Evolutionary conservation across 2,329 filamentous ascomycete genomes (phyloP), one percentile per base, ranked within the genome.

Genomic region (Colletotrichum camelliae): DNA sequence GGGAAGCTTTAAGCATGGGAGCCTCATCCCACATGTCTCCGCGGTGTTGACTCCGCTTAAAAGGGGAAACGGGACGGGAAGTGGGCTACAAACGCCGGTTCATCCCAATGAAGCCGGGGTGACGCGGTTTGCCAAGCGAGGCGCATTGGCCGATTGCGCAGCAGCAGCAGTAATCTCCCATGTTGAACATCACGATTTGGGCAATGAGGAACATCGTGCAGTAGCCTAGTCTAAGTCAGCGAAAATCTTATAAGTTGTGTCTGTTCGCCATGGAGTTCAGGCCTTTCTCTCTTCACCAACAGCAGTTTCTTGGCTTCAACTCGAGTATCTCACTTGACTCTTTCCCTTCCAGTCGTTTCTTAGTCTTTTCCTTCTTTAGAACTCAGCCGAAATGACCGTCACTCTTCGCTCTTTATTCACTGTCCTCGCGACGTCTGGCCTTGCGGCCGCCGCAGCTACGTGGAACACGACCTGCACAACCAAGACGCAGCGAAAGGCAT

Each of bases 71-170:
- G 24, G 35, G 37, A 70, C 67, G 67, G 67, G 67, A 70, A 70
- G 67, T 70, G 67, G 67, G 55, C 43, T 48, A 43, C 10, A 61
- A 65, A 71, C 68, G 43, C 64, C 48, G 39, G 60, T 71, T 71
- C 68, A 21, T 71, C 58, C 68, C 58, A 71, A 65, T 21, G 8
- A 18, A 37, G 31, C 68, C 29, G 43, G 60, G 68, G 60, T 71
- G 39, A 65, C 60, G 43, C 58, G 60, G 39, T 65, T 33, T 65
- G 68, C 68, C 31, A 71, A 71, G 43, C 21, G 68, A 66, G 68
- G 68, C 68, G 68, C 68, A 71, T 62, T 64, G 60, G 58, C 60
- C 24, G 68, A 71, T 71, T 71, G 68, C 68, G 60, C 68, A 52
- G 64, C 64, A 37, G 39, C 33, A 65, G 60, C 60, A 65, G 35